Conservation (phyloP, 2,329 filamentous ascomycete species). For the Colletotrichum lupini region DNA sequence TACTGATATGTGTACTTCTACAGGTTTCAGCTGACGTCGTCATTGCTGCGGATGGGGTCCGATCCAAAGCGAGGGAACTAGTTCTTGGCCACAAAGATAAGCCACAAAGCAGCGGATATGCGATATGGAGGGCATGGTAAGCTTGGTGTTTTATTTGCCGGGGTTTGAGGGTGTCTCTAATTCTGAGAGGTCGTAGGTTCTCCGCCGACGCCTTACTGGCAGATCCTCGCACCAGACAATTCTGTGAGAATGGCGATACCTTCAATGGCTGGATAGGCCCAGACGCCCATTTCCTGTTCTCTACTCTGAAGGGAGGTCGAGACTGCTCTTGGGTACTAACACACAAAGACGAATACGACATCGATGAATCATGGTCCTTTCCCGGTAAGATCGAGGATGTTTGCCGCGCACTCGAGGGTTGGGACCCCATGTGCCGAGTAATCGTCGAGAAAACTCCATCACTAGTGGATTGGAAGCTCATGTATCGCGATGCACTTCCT, state of each 20-base stretch:
- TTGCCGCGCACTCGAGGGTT: constrained; percentile 59
- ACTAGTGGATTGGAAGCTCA: constrained; percentile 62
- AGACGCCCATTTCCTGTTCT: constrained; percentile 67
- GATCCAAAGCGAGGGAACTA: constrained; percentile 61
- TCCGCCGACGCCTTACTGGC: constrained; percentile 61
- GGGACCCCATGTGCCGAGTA: constrained; percentile 48
- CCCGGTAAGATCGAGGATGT: constrained; percentile 64
- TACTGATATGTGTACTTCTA: background rate
- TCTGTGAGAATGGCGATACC: constrained; percentile 66
- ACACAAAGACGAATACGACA: constrained; percentile 63
- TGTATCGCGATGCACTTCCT: constrained; percentile 60
- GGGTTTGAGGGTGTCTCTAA: background rate
- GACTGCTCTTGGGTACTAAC: constrained; percentile 71
- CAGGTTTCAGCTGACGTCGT: constrained; percentile 55
- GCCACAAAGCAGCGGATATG: constrained; percentile 62
- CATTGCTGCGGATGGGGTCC: constrained; percentile 63
- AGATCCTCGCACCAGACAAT: constrained; percentile 63
- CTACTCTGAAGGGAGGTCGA: constrained; percentile 64
- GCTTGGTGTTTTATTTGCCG: background rate
- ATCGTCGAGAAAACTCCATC: constrained; percentile 59
- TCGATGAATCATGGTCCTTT: constrained; percentile 66
- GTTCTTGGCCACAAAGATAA: constrained; percentile 63
- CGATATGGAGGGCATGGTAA: constrained; percentile 65
- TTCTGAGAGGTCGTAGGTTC: constrained; percentile 45
- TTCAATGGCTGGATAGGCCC: constrained; percentile 70